Base-by-base conservation (phyloP, 2,329 filamentous ascomycete genomes). In the Paradendryphiella salina region DNA sequence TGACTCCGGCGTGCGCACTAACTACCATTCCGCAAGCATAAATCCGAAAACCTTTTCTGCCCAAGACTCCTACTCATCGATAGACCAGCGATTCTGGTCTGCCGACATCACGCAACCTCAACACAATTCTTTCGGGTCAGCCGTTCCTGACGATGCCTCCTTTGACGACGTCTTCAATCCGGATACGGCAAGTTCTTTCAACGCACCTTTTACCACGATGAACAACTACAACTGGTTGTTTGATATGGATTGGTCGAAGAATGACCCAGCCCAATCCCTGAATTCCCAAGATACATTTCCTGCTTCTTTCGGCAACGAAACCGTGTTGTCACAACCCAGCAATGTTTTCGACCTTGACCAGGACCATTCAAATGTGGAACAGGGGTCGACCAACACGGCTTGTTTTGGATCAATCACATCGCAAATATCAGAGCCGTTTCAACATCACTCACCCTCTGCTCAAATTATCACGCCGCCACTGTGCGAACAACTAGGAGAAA, bases 211-310 rank as follows among this genome's bases (percentile, higher is more conserved):
- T 65, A 85, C 83, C 2, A 85, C 83, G 1, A 82, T 82, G 52
- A 76, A 76, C 54, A 83, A 85, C 48, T 85, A 85, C 61, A 83
- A 82, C 50, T 86, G 83, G 82, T 64, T 86, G 2, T 85, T 85
- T 59, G 79, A 82, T 36, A 66, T 80, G 48, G 73, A 77, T 45
- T 62, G 71, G 28, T 60, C 62, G 5, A 50, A 54, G 20, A 45
- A 54, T 11, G 57, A 52, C 17, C 52, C 55, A 33, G 42, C 54
- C 20, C 65, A 61, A 31, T 47, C 66, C 40, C 26, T 52, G 3
- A 17, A 63, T 6, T 36, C 63, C n/a, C 50, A 61, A 23, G 63
- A 67, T 29, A 36, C 63, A 4, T 69, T 71, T 36, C 33, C 58
- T 4, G 23, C 63, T 11, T 49, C 62, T 7, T 63, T 69, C n/a